Evolutionary conservation across 2,329 filamentous ascomycete genomes (phyloP).

Genomic region (Trichoderma atrobrunneum): DNA sequence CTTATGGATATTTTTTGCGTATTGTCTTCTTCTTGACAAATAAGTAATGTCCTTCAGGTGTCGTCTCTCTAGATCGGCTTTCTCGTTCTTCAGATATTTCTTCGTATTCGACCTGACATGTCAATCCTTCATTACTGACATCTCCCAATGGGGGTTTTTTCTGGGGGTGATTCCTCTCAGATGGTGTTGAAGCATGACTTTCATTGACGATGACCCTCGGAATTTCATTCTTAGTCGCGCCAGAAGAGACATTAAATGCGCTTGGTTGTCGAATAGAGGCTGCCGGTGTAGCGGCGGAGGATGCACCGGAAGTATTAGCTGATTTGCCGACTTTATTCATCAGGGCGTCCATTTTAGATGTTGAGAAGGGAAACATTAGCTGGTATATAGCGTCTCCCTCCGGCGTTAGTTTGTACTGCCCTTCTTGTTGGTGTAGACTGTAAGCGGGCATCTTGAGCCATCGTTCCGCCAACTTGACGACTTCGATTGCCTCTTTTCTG

Average conservation of each 20-base stretch:
- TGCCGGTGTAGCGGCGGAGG: background rate
- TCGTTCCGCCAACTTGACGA: background rate
- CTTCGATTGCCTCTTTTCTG: background rate
- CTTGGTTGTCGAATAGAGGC: background rate
- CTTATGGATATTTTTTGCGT: too few relatives aligned
- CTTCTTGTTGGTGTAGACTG: background rate
- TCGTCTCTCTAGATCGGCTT: too few relatives aligned
- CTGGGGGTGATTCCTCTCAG: too few relatives aligned
- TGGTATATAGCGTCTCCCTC: rapidly evolving
- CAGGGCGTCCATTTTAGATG: rapidly evolving
- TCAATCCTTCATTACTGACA: too few relatives aligned
- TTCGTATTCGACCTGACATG: too few relatives aligned
- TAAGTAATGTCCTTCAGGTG: too few relatives aligned
- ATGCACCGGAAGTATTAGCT: background rate
- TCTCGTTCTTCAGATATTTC: too few relatives aligned
- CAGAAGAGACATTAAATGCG: background rate
- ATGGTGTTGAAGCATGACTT: too few relatives aligned
- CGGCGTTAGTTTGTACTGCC: background rate
- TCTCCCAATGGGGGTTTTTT: too few relatives aligned
- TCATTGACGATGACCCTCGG: background rate
- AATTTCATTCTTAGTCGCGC: background rate
- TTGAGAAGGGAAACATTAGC: background rate
- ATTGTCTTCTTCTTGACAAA: too few relatives aligned
- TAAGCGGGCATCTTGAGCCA: background rate
- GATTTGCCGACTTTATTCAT: background rate